Evolutionary conservation across 129 eudicot genomes (phyloP), one percentile per base, ranked within the genome.

Genomic region (Helichrysum umbraculigerum): DNA sequence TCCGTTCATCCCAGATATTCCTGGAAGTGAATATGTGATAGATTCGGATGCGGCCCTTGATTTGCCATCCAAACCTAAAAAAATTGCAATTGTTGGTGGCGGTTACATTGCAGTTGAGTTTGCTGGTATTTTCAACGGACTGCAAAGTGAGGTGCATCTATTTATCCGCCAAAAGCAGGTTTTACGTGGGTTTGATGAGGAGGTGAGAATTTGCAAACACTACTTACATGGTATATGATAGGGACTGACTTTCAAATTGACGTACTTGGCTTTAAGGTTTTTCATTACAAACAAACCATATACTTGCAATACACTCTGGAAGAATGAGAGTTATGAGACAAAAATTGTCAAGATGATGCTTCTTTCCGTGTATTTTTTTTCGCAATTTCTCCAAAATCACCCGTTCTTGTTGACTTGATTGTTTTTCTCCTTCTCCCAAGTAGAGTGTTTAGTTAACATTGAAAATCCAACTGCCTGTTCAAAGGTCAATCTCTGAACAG

Each of bases 21-120:
- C 99, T 67, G 99, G 99, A 69, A 86, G 83, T 39, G 97, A 95
- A 70, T 74, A 91, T 71, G 97, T 86, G 22, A 91, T 95, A 81
- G 96, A 91, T 88, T 95, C 99, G 54, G 99, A 95, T 78, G 94
- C 86, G 7, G 97, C 99, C 65, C 97, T 95, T 66, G 99, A 95
- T 86, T 87, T 95, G 76, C 92, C 97, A 56, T 83, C 91, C 66
- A 88, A 84, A 68, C 99, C 99, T 54, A 80, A 78, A 58, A 95
- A 91, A 87, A 95, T 95, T 81, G 99, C 99, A 33, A 95, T 95
- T 35, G 89, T 95, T 66, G 99, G 99, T 5, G 99, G 99, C 72
- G 99, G 99, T 30, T 95, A 95, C 79, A 95, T 95, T 80, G 97
- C 97, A 34, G 81, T 95, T 68, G 99, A 95, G 80, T 95, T 95